A percentile compares a stretch with the other conserved stretches of the same genome.
These are phyloP conservation scores for Dactylellina haptotyla DNA, from an alignment of 2,329 filamentous ascomycete genomes.

Conservation along the genomic window DNA sequence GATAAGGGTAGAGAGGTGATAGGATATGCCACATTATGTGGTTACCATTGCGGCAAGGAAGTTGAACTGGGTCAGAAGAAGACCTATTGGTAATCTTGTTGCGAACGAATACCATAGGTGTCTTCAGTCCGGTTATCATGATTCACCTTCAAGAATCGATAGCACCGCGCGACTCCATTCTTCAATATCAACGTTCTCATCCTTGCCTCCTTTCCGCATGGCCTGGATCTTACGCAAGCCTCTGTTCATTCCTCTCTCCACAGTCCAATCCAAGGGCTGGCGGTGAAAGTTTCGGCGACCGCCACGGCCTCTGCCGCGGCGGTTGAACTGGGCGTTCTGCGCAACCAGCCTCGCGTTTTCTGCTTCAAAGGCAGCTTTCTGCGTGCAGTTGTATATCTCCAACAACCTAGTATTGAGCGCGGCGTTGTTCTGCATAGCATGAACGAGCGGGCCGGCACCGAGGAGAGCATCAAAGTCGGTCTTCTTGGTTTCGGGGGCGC, in stretches of 20 bases:
- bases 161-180: slow-evolving; percentile 51
- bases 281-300: slow-evolving; percentile 41
- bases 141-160: slow-evolving; percentile 49
- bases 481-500: slow-evolving; percentile 20
- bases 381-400: slow-evolving; percentile 52
- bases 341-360: slow-evolving; percentile 45
- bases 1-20: too few relatives aligned
- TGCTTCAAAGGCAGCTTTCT: slow-evolving; percentile 50
- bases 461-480: slow-evolving; percentile 31
- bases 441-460: slow-evolving; percentile 31
- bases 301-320: slow-evolving; percentile 45
- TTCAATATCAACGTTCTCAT: slow-evolving; percentile 53
- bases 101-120: neutral
- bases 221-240: slow-evolving; percentile 47
- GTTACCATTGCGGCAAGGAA: too few relatives aligned
- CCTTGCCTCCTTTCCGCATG: slow-evolving; percentile 51
- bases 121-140: slow-evolving; percentile 7
- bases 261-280: slow-evolving; percentile 48
- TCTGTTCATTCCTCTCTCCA: slow-evolving; percentile 51
- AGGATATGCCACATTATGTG: too few relatives aligned
- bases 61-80: too few relatives aligned
- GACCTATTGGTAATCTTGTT: slow-evolving; percentile 7
- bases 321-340: slow-evolving; percentile 46
- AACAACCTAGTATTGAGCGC: slow-evolving; percentile 36
- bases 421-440: slow-evolving; percentile 47